Evolutionary conservation across 2,329 filamentous ascomycete species (phyloP).

Genomic region (Curvularia sp.): DNA sequence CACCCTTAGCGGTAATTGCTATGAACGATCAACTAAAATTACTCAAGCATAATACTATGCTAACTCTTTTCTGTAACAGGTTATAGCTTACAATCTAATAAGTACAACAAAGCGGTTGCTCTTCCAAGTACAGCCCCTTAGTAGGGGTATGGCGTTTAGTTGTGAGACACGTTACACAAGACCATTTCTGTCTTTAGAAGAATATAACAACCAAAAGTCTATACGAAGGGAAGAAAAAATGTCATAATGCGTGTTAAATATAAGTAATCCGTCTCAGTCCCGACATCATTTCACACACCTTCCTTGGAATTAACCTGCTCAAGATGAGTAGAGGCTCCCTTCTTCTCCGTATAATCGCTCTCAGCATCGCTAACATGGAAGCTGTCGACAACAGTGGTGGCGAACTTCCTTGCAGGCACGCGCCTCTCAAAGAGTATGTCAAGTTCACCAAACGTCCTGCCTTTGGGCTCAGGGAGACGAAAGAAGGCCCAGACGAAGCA

Average conservation of each 20-base stretch:
- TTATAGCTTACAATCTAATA: background rate
- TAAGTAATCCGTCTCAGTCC: slow-evolving; percentile 5
- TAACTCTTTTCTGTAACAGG: background rate
- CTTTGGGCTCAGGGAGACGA: slow-evolving; percentile 78
- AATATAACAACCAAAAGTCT: background rate
- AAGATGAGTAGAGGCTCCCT: slow-evolving; percentile 32
- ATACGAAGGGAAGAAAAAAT: background rate
- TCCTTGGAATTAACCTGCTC: slow-evolving; percentile 35
- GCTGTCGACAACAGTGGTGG: slow-evolving; percentile 35
- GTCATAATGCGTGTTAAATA: slow-evolving; percentile 9
- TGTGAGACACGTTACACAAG: background rate
- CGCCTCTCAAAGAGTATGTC: slow-evolving; percentile 77
- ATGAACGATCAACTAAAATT: background rate
- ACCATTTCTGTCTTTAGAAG: background rate
- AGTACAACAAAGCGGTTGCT: background rate
- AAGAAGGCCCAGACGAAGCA: slow-evolving; percentile 83
- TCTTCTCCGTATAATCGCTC: slow-evolving; percentile 37
- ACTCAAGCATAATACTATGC: background rate
- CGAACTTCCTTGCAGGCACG: slow-evolving; percentile 44
- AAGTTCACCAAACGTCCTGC: slow-evolving; percentile 83
- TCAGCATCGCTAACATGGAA: slow-evolving; percentile 29
- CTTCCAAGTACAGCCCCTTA: background rate
- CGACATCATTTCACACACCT: background rate
- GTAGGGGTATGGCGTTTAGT: background rate
- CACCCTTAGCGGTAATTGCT: no score